A percentile compares a stretch with the other conserved stretches of the same genome.
These are phyloP conservation scores for Parastagonospora avenae DNA, from an alignment of 2,329 filamentous ascomycete genomes.

Conservation along the genomic window DNA sequence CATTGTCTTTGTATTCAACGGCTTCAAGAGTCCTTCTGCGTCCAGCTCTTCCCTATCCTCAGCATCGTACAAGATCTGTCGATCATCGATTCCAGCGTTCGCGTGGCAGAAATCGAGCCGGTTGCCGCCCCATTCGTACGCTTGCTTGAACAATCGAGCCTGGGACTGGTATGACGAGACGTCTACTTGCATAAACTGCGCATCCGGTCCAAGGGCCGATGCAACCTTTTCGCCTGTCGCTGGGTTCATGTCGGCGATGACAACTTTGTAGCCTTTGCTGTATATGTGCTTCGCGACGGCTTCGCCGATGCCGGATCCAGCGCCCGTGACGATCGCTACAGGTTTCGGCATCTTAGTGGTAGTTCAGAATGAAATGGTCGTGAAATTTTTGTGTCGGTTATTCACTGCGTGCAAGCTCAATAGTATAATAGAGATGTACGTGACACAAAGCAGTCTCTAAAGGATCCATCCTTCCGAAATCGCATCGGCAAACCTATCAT, in stretches of 20 bases:
- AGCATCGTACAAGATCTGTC: constrained; percentile 44
- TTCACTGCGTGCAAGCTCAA: not conserved
- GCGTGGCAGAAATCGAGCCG: constrained; percentile 51
- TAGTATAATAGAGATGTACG: too few relatives aligned
- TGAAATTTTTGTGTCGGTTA: not conserved
- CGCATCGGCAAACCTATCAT: not conserved
- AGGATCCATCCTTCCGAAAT: not conserved
- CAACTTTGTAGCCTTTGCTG: constrained; percentile 47
- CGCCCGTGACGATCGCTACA: constrained; percentile 54
- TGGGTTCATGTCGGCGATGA: constrained; percentile 53
- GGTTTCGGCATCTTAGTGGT: constrained; percentile 40
- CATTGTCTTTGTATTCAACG: constrained; percentile 46
- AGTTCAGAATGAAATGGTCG: not conserved
- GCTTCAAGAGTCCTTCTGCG: constrained; percentile 43
- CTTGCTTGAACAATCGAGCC: constrained; percentile 46
- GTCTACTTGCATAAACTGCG: constrained; percentile 47
- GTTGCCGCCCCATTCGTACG: constrained; percentile 50
- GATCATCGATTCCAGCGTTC: constrained; percentile 52
- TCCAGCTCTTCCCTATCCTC: constrained; percentile 36
- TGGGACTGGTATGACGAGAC: constrained; percentile 49
- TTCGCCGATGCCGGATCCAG: constrained; percentile 53
- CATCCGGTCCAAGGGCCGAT: constrained; percentile 29
- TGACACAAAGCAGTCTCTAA: not conserved
- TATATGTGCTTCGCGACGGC: constrained; percentile 51
- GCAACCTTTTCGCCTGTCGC: constrained; percentile 32